A percentile compares a stretch with the other conserved stretches of the same genome.
phyloP scores from a whole-genome alignment of 768 basidiomycete species.

The Auricularia sp. region DNA sequence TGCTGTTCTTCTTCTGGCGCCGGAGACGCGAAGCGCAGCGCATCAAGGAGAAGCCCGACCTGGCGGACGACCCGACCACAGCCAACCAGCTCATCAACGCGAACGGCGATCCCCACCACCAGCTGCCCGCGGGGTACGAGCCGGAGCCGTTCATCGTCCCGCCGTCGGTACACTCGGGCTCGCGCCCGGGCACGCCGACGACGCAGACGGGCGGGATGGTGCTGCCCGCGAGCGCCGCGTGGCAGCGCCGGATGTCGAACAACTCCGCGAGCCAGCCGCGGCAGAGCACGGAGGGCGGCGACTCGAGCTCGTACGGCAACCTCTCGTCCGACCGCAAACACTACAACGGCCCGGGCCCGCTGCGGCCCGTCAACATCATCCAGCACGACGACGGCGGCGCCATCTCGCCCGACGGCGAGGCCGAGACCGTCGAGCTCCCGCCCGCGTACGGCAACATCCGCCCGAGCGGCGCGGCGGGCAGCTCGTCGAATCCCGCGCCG shows the following conservation, averaged over 20 bases:
- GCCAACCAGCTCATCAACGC: constrained; percentile 40
- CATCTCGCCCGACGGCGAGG: constrained; percentile 37
- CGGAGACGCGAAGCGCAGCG: constrained; percentile 32
- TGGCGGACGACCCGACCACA: constrained; percentile 46
- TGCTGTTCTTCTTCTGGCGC: constrained; percentile 39
- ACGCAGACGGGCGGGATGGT: neutral
- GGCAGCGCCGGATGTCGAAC: neutral
- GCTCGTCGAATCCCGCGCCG: neutral
- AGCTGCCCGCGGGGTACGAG: constrained; percentile 59
- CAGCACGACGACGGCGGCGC: constrained; percentile 77
- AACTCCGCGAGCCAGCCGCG: neutral
- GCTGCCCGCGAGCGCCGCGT: neutral
- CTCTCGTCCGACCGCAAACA: constrained; percentile 11
- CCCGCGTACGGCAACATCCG: constrained; percentile 67
- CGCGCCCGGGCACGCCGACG: neutral
- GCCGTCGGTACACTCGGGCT: constrained; percentile 30
- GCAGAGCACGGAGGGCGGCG: constrained; percentile 19
- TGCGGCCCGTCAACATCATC: constrained; percentile 68
- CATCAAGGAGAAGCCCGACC: constrained; percentile 45
- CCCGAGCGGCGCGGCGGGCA: neutral
- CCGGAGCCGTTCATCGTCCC: constrained; percentile 70
- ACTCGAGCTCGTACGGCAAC: constrained; percentile 15
- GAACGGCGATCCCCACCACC: constrained; percentile 24
- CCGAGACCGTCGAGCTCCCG: constrained; percentile 73
- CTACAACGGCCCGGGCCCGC: constrained; percentile 19